A percentile compares a stretch with the other conserved stretches of the same genome.
These are phyloP conservation scores for Penicillium sp. DNA, from an alignment of 2,329 filamentous ascomycete genomes.

Conservation along the genomic window DNA sequence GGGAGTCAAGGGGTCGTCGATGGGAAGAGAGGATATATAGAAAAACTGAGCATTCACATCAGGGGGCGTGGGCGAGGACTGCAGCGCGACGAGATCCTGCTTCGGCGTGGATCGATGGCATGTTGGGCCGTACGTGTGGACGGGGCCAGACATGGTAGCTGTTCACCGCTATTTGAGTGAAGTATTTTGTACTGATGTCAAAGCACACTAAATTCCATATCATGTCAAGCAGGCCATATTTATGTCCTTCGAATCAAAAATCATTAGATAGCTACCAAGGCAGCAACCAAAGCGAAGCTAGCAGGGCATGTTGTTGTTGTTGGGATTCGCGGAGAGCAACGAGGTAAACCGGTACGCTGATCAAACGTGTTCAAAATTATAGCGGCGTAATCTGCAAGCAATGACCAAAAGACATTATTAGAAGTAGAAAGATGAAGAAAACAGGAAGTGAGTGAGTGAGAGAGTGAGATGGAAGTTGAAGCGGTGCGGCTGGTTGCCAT, in stretches of 20 bases:
- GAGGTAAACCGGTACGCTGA: background rate
- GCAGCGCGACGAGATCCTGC: constrained; percentile 29
- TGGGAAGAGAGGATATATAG: constrained; percentile 74
- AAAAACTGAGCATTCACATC: constrained; percentile 70
- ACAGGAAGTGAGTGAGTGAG: background rate
- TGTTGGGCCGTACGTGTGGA: constrained; percentile 58
- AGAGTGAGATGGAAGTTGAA: background rate
- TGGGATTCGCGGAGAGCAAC: background rate
- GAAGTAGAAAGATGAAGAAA: no score
- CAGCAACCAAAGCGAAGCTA: constrained; percentile 5
- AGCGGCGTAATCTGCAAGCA: background rate
- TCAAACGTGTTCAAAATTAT: background rate
- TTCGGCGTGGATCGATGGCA: constrained; percentile 48
- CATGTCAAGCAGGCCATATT: background rate
- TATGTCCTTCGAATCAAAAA: background rate
- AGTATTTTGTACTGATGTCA: background rate
- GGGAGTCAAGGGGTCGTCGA: constrained; percentile 82
- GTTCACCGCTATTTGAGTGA: background rate
- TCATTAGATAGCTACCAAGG: constrained; percentile 9
- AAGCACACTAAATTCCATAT: background rate
- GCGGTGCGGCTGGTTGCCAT: background rate
- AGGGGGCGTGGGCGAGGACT: constrained; percentile 50
- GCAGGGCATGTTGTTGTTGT: constrained; percentile 7
- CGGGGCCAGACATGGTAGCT: constrained; percentile 35
- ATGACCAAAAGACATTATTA: background rate